Base-by-base conservation (phyloP, 2,329 filamentous ascomycete species). In the Aspergillus cejpii region DNA sequence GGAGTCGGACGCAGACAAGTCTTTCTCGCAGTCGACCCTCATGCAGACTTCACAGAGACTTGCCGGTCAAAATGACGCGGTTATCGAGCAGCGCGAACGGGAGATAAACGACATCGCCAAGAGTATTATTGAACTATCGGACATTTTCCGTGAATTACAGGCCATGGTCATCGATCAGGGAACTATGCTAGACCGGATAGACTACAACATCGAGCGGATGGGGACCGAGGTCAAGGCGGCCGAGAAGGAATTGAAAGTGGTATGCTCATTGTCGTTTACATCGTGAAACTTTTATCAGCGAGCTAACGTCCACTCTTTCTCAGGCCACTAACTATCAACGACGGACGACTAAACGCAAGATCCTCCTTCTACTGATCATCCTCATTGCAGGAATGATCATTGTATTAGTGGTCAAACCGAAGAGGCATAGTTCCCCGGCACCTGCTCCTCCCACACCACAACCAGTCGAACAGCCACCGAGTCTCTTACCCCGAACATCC, bases 21-120 rank as follows among this genome's bases (percentile, higher is more conserved):
- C 83, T 5, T 94, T 92, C 62, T 95, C 91, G 1, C 89, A 96
- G 67, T 85, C 85, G 0, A 88, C 91, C 0, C 77, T 97, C 1
- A 84, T 90, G 62, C 85, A 89, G 57, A 87, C 87, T 1, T 77
- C 78, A 26, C 80, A 85, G 56, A 67, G 74, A 65, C 59, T 60
- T 23, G 53, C 58, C 8, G 64, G 59, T 7, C 84, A 83, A 47
- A 89, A 94, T 61, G 91, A 97, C 62, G 76, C 83, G 2, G 81
- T 81, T 28, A 97, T 98, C 56, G 80, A 84, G 49, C 92, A 97
- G 65, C 86, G 92, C 52, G 92, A 98, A 69, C 83, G 86, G 31
- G 92, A 97, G 67, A 98, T 98, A 59, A 94, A 94, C 62, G 90
- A 96, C 57, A 98, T 98, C 52, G 92, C 92, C 2, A 90, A 96